Percentiles rank a stretch among this genome's conserved stretches.
Evolutionary conservation across 2,329 filamentous ascomycete species (phyloP).

Genomic region (Teratosphaeria pseudoeucalypti): DNA sequence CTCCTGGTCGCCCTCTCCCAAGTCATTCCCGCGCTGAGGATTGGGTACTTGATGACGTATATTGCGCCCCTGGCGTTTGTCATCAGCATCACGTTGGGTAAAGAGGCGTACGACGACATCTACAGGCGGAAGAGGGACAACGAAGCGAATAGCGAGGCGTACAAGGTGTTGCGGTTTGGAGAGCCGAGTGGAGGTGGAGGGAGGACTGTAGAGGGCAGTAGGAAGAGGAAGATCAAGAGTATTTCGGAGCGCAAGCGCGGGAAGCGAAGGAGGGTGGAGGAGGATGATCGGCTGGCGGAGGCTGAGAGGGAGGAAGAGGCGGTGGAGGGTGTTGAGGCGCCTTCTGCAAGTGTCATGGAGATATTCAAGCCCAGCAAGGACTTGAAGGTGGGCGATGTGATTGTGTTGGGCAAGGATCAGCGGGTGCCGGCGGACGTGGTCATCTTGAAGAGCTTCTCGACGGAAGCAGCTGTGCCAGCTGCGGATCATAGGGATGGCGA

Average conservation of each 20-base stretch:
- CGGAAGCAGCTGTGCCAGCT: slow-evolving; percentile 34
- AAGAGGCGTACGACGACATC: slow-evolving; percentile 93
- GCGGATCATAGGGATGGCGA: slow-evolving; percentile 25
- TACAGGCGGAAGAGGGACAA: slow-evolving; percentile 73
- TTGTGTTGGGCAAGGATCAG: slow-evolving; percentile 85
- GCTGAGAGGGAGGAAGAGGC: slow-evolving; percentile 60
- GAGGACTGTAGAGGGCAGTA: slow-evolving; percentile 13
- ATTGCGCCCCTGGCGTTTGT: slow-evolving; percentile 88
- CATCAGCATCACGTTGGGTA: slow-evolving; percentile 80
- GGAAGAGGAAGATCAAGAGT: slow-evolving; percentile 23
- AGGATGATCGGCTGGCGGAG: slow-evolving; percentile 44
- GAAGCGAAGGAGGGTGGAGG: slow-evolving; percentile 21
- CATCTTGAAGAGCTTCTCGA: slow-evolving; percentile 69
- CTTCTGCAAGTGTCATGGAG: slow-evolving; percentile 42
- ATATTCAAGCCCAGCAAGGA: slow-evolving; percentile 73
- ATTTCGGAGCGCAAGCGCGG: slow-evolving; percentile 22
- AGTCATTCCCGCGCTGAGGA: slow-evolving; percentile 76
- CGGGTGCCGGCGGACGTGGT: slow-evolving; percentile 90
- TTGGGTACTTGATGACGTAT: slow-evolving; percentile 92
- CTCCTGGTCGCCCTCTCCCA: slow-evolving; percentile 90
- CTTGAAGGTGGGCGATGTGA: slow-evolving; percentile 86
- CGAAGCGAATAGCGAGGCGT: slow-evolving; percentile 88
- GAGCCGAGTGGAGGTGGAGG: slow-evolving; percentile 22
- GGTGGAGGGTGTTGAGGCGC: slow-evolving; percentile 27
- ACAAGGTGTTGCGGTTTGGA: slow-evolving; percentile 67